A percentile compares a stretch with the other conserved stretches of the same genome.
These are phyloP conservation scores for Aspergillus sclerotiicarbonarius DNA, from an alignment of 495 filamentous ascomycete species.

Conservation along the genomic window DNA sequence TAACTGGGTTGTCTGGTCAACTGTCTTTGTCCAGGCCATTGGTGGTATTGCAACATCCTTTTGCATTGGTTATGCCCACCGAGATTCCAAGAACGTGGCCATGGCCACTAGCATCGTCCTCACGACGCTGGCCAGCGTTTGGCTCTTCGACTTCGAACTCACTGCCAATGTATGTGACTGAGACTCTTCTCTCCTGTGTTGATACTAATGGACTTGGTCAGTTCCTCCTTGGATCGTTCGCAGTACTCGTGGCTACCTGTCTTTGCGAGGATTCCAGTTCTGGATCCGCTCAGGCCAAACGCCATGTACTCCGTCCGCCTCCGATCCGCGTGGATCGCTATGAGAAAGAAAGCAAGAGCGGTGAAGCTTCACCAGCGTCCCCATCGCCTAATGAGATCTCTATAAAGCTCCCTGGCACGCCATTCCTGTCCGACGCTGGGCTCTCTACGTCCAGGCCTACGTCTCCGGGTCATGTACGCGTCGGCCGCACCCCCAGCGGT, in stretches of 20 bases:
- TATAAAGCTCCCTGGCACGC: constrained; percentile 49
- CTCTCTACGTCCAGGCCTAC: constrained; percentile 65
- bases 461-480: constrained; percentile 59
- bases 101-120: constrained; percentile 86
- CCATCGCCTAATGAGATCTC: constrained; percentile 46
- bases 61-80: constrained; percentile 72
- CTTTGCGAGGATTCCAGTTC: constrained; percentile 63
- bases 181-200: not conserved
- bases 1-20: constrained; percentile 85
- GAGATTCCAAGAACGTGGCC: constrained; percentile 79
- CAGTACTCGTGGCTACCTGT: constrained; percentile 79
- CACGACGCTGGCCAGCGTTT: constrained; percentile 78
- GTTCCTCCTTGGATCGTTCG: constrained; percentile 76
- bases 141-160: constrained; percentile 77
- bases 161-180: constrained; percentile 62
- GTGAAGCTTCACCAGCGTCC: constrained; percentile 50
- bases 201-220: constrained; percentile 39
- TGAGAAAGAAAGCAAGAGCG: constrained; percentile 57
- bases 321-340: constrained; percentile 73
- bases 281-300: constrained; percentile 37
- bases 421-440: constrained; percentile 51
- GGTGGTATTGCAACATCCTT: constrained; percentile 82
- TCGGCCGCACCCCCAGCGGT: constrained; percentile 31
- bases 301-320: constrained; percentile 56
- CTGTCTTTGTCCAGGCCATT: constrained; percentile 75